A percentile compares a stretch with the other conserved stretches of the same genome.
Evolutionary conservation across 2,329 filamentous ascomycete species (phyloP).

Genomic region (Akanthomyces lecanii): DNA sequence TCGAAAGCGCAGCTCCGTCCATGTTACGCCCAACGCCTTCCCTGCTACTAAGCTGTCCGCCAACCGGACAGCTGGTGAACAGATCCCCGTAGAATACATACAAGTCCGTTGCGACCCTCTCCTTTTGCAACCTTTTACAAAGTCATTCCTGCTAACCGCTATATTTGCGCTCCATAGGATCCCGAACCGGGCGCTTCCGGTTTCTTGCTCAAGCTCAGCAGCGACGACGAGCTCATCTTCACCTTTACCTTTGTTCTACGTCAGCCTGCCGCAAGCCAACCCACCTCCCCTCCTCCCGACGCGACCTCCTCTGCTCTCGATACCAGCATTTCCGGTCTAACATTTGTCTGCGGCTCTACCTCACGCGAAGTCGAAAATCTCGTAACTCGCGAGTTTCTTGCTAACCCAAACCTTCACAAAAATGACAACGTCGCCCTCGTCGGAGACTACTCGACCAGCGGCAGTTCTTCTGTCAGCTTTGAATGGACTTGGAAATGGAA

Average conservation of each 20-base stretch:
- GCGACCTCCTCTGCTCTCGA: conserved; percentile 58
- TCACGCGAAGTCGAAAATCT: conserved; percentile 86
- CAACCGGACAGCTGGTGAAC: conserved; percentile 68
- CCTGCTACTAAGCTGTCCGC: conserved; percentile 75
- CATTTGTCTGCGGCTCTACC: conserved; percentile 85
- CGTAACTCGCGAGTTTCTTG: conserved; percentile 91
- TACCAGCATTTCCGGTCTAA: conserved; percentile 80
- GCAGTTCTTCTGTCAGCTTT: conserved; percentile 80
- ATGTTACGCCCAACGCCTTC: conserved; percentile 78
- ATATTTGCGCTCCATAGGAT: conserved; percentile 54
- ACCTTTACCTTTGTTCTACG: conserved; percentile 85
- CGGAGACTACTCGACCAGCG: conserved; percentile 83
- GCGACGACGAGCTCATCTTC: conserved; percentile 90
- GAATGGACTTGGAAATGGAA: conserved; percentile 98
- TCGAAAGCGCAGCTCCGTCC: conserved; percentile 70
- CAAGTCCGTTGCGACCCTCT: conserved; percentile 58
- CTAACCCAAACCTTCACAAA: conserved; percentile 95
- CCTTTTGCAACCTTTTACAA: conserved; percentile 16
- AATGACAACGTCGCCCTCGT: conserved; percentile 93
- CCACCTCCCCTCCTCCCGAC: conserved; percentile 51
- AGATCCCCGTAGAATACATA: conserved; percentile 78
- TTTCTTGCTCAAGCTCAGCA: conserved; percentile 81
- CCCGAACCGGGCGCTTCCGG: conserved; percentile 64
- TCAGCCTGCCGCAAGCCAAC: conserved; percentile 49
- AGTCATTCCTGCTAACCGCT: conserved; percentile 16